Conservation (phyloP, 352 stramenopile species). For the Globisporangium sylvaticum region DNA sequence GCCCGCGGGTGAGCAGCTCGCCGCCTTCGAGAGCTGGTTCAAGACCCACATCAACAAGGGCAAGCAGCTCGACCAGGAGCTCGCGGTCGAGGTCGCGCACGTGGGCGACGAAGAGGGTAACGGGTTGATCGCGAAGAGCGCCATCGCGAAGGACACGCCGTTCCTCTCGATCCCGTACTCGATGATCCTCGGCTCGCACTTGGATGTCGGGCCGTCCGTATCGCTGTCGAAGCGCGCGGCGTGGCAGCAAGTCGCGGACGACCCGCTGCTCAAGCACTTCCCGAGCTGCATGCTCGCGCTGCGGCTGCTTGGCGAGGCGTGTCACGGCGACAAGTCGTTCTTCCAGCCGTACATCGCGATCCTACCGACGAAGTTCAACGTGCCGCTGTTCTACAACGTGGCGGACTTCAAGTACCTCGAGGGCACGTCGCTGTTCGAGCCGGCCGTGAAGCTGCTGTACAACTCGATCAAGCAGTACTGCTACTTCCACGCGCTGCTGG, state of each 20-base stretch:
- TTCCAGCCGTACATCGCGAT: constrained; percentile 46
- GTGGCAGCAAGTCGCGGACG: constrained; percentile 27
- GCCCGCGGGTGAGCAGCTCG: constrained; percentile 15
- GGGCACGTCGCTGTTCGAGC: constrained; percentile 32
- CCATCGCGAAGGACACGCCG: constrained; percentile 19
- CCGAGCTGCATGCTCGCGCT: constrained; percentile 42
- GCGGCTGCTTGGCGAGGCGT: constrained; percentile 34
- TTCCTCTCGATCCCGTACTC: constrained; percentile 39
- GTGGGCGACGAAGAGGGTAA: constrained; percentile 24
- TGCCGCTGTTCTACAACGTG: constrained; percentile 46
- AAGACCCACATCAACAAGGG: constrained; percentile 5
- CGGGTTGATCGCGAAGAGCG: constrained; percentile 24
- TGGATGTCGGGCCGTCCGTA: constrained; percentile 15
- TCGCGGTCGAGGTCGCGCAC: constrained; percentile 19
- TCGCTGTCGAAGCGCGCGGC: constrained; percentile 3
- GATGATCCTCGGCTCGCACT: constrained; percentile 26
- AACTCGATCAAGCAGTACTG: constrained; percentile 63
- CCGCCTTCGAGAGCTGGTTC: constrained; percentile 32
- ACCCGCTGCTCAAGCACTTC: constrained; percentile 36
- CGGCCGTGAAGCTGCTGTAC: constrained; percentile 44
- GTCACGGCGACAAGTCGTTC: constrained; percentile 19
- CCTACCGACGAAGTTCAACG: constrained; percentile 36
- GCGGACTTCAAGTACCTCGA: constrained; percentile 40
- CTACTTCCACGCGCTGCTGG: constrained; percentile 33
- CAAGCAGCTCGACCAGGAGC: background rate